Percentiles rank a stretch among this genome's conserved stretches.
Evolutionary conservation across 1,139 yeast genomes (phyloP).

Genomic region (Hyphopichia wangnamkhiaoensis): DNA sequence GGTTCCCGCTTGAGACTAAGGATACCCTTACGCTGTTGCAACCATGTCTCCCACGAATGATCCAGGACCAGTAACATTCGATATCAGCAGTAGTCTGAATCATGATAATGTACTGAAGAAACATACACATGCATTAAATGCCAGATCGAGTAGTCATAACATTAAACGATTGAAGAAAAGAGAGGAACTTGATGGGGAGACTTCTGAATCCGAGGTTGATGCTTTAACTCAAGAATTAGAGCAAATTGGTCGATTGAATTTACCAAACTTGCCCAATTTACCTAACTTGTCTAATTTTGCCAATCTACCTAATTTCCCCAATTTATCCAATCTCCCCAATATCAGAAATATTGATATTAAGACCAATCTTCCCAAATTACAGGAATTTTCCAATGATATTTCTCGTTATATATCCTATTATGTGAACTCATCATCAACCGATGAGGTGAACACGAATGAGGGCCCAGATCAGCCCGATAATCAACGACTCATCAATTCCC

Average conservation of each 20-base stretch:
- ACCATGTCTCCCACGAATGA: no score
- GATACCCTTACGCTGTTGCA: no score
- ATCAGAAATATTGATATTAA: conserved; percentile 23
- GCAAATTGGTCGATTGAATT: conserved; percentile 42
- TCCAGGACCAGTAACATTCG: no score
- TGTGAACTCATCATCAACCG: conserved; percentile 12
- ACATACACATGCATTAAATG: not conserved
- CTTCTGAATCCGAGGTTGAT: conserved; percentile 27
- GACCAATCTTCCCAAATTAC: conserved; percentile 18
- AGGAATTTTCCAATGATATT: conserved; percentile 31
- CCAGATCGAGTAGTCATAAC: not conserved
- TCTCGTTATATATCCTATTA: conserved; percentile 30
- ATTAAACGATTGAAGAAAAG: not conserved
- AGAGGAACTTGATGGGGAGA: not conserved
- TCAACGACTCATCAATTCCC: conserved; percentile 22
- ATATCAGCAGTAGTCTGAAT: no score
- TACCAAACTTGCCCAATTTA: conserved; percentile 17
- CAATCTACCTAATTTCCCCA: conserved; percentile 13
- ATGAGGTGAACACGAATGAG: conserved; percentile 4
- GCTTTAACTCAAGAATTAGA: conserved; percentile 46
- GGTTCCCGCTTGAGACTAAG: no score
- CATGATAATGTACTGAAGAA: no score
- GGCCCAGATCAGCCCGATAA: conserved; percentile 8
- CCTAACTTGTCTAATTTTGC: conserved; percentile 20
- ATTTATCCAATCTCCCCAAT: conserved; percentile 20